Evolutionary conservation across 2,329 filamentous ascomycete genomes (phyloP).

Genomic region (Neocatenulostroma microsporum): DNA sequence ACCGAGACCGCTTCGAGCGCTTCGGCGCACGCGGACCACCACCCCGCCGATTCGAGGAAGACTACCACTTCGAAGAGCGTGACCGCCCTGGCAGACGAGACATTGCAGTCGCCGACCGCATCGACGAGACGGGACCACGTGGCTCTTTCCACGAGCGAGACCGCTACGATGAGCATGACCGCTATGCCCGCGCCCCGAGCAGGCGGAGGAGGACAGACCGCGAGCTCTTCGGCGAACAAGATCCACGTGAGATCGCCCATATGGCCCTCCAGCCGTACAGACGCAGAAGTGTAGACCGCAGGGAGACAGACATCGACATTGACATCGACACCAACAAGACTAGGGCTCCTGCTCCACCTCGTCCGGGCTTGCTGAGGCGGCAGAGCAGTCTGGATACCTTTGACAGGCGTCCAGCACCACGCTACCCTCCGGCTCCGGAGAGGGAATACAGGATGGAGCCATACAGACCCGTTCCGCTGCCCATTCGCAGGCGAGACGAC

Average conservation of each 20-base stretch:
- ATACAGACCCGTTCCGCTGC: slow-evolving; percentile 62
- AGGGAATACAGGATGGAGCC: slow-evolving; percentile 54
- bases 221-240: slow-evolving; percentile 42
- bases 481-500: slow-evolving; percentile 52
- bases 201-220: slow-evolving; percentile 31
- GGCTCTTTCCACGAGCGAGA: slow-evolving; percentile 47
- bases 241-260: slow-evolving; percentile 40
- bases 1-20: slow-evolving; percentile 44
- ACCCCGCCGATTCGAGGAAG: slow-evolving; percentile 35
- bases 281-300: slow-evolving; percentile 44
- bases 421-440: too few species aligned
- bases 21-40: slow-evolving; percentile 29
- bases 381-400: slow-evolving; percentile 89
- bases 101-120: slow-evolving; percentile 36
- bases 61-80: slow-evolving; percentile 34
- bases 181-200: slow-evolving; percentile 26
- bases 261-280: slow-evolving; percentile 51
- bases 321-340: too few species aligned
- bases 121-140: slow-evolving; percentile 23
- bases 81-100: slow-evolving; percentile 35
- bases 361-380: slow-evolving; percentile 64
- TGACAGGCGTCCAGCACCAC: slow-evolving; percentile 61
- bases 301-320: slow-evolving; percentile 45
- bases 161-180: slow-evolving; percentile 47
- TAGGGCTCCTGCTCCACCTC: slow-evolving; percentile 42